Base-by-base conservation (phyloP, 202 grass and related monocot genomes). In the Setaria viridis region DNA sequence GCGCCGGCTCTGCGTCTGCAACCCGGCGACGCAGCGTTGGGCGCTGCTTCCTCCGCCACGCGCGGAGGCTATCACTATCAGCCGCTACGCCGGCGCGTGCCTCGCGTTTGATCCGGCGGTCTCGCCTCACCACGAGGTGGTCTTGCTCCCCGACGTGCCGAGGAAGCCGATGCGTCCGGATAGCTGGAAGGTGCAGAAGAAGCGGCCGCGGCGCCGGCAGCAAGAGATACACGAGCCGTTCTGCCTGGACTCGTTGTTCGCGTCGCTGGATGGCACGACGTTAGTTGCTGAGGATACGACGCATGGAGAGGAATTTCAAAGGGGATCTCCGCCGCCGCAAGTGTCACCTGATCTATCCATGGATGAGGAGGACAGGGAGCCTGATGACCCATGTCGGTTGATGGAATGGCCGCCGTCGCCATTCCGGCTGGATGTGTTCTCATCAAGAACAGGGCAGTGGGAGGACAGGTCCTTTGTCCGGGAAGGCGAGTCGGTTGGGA, bases 381-480 rank as follows among this genome's bases (percentile, higher is more conserved):
- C 14, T 7, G 34, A 16, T 34, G 45, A 51, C n/a, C 2, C n/a
- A 9, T 2, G n/a, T 1, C 2, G 67, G 5, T 11, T 46, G 15
- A 33, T 35, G 72, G 72, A 77, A 43, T 77, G 82, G 72, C 82
- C 82, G n/a, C 62, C 72, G 1, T 55, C 72, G 12, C 16, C 50
- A 53, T 67, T 62, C 47, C 7, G 1, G 14, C 15, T 84, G 25
- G 1, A 14, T 9, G 62, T 67, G 1, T 84, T 84, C 66, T 70
- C 66, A 4, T 84, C 72, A 0, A 77, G 32, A 11, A 54, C 34
- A 0, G 16, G 62, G 6, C 37, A 63, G 13, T 68, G 72, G 75
- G 75, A 46, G n/a, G 39, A 9, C 1, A 77, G 39, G 64, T 11
- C n/a, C 0, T 80, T 74, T 19, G 29, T 32, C 11, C 30, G 76